Base-by-base conservation (phyloP, 2,329 filamentous ascomycete species). In the Monilinia polystroma region DNA sequence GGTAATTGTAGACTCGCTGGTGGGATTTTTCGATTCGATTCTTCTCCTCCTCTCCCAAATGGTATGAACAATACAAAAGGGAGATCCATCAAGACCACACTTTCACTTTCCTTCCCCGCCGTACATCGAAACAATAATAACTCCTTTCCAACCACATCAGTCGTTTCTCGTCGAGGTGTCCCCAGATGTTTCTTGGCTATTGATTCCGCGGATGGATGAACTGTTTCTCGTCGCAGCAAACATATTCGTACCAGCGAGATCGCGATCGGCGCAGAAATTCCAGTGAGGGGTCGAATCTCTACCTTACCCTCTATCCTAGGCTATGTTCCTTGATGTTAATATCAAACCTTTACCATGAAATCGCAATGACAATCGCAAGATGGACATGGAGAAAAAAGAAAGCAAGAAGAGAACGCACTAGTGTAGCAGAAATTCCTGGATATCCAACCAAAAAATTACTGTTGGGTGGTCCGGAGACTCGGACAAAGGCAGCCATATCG, bases 61-160 rank as follows among this genome's bases (percentile, higher is more conserved):
- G 95, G 95, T 76, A 99, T 97, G 79, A 98, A 98, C 67, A 99
- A 86, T 53, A 98, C 91, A 77, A 99, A 99, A 0, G 95, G 95
- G 23, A 99, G 82, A 78, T 99, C 95, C 95, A 99, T 98, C 73
- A 90, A 89, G 70, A 97, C 88, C 68, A 99, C 90, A 74, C 87
- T 91, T 77, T 98, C 95, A 57, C 89, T 89, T 76, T 97, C 92
- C 77, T 87, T 90, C 57, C 93, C 93, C 3, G 90, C 85, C 1
- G 90, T 85, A 78, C 93, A 97, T 72, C 93, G 88, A 77, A 94
- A 98, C 66, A 99, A 81, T 47, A 98, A 83, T 80, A 97, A 90
- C 80, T 99, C 95, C 78, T 97, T 97, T 72, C 95, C 95, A 57
- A 99, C 94, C 54, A 97, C 87, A 78, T 98, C 94, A 53, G 89